Base-by-base conservation (phyloP, 495 filamentous ascomycete species). In the Cairneyella variabilis region DNA sequence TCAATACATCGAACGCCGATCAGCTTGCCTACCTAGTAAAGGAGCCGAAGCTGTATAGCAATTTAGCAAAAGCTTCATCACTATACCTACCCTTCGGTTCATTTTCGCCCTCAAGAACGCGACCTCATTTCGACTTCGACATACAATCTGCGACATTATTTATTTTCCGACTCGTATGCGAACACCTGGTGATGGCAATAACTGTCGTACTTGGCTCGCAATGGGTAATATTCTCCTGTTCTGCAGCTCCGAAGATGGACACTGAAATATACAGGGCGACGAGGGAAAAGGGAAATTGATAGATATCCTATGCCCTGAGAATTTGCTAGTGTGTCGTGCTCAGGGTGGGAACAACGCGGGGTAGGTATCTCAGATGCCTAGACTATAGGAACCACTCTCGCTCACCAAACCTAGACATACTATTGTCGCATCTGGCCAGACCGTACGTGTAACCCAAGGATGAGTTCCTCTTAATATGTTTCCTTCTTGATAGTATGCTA, bases 261-360 rank as follows among this genome's bases (percentile, higher is more conserved):
- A 34, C 30, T 34, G 30, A 34, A 34, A 34, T n/a, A n/a, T n/a
- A n/a, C n/a, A n/a, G 48, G 49, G 49, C 10, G 54, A 57, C 34
- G 54, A 55, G 23, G 54, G 54, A 41, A 57, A 57, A 21, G 54
- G 54, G 5, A 48, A 49, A 28, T 22, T 53, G 41, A 20, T 58
- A 3, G 51, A 57, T 43, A 50, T 56, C n/a, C 28, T 56, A 0
- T 56, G 53, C 46, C 37, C 45, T 21, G 17, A 42, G 10, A 12
- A 20, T 6, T 11, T 27, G 36, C 37, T 48, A 8, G 16, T 42
- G 1, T 30, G 20, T n/a, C 16, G 44, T 2, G 49, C 43, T 1
- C 49, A 49, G 57, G 84, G 85, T 48, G 84, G 83, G 59, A 85
- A 92, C 70, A 91, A 83, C 65, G 83, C 79, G 12, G 63, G 64